phyloP scores from a whole-genome alignment of 1,139 yeast species.

The Debaryomyces fabryi region DNA sequence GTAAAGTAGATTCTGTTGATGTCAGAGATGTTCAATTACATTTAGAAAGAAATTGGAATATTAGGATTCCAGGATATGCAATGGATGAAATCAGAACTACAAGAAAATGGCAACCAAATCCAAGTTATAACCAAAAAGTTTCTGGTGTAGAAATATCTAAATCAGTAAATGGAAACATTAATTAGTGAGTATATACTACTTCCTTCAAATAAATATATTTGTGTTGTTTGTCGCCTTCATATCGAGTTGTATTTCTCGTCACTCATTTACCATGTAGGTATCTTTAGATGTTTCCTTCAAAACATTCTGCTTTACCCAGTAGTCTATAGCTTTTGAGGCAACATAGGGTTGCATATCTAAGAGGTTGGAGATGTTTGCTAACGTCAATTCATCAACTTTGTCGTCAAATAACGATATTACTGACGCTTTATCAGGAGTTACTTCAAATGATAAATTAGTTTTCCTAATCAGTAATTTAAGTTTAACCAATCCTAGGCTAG shows the following conservation, averaged over 20 bases:
- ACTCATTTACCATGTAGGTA: slow-evolving; percentile 24
- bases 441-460: slow-evolving; percentile 43
- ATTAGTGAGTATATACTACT: slow-evolving; percentile 8
- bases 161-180: slow-evolving; percentile 28
- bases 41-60: slow-evolving; percentile 93
- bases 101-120: slow-evolving; percentile 77
- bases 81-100: slow-evolving; percentile 88
- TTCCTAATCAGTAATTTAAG: slow-evolving; percentile 59
- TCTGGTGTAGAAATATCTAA: slow-evolving; percentile 58
- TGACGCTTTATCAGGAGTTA: slow-evolving; percentile 72
- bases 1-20: slow-evolving; percentile 87
- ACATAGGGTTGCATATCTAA: slow-evolving; percentile 42
- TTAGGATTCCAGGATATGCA: slow-evolving; percentile 89
- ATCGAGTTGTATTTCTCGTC: neutral
- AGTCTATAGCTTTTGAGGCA: slow-evolving; percentile 45
- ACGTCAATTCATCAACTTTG: slow-evolving; percentile 26
- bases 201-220: neutral
- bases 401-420: slow-evolving; percentile 59
- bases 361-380: slow-evolving; percentile 26
- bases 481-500: slow-evolving; percentile 64
- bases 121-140: slow-evolving; percentile 69
- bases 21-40: slow-evolving; percentile 90
- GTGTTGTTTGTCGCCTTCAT: neutral
- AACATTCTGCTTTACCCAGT: slow-evolving; percentile 60
- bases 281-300: slow-evolving; percentile 39